Evolutionary conservation across 805 yeast genomes (phyloP), one percentile per base, ranked within the genome.

Genomic region (Wickerhamiella azyma): DNA sequence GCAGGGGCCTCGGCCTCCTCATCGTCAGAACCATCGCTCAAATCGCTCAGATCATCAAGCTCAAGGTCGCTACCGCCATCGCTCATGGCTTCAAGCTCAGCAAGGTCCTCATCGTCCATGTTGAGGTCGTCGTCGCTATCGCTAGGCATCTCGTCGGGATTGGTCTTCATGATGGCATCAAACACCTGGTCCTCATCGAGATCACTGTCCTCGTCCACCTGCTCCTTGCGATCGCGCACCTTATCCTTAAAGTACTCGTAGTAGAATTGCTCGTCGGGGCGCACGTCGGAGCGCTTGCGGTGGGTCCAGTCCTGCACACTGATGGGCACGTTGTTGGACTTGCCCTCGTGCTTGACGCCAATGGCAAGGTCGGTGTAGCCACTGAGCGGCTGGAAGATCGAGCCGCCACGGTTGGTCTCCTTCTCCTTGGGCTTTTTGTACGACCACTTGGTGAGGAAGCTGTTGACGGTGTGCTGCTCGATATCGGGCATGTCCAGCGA

Each of bases 381-480:
- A 39, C 94, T 86, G 53, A 92, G 70, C 43, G 98, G 97, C 69
- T 92, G 98, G 97, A 92, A 92, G 60, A 92, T 88, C 38, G 96
- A 85, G 3, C 81, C 70, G 57, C 97, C 97, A 60, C 82, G 79
- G n/a, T 79, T 66, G 29, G 68, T 62, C 16, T 77, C 70, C 63
- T 81, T 83, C 56, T 77, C 81, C 66, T 85, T 85, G 41, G 96
- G 85, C 62, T 86, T 85, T 66, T 85, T 81, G 68, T 92, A 92
- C 35, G 92, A 96, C 66, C 94, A 92, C 63, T 94, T 76, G 64
- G 92, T 96, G 66, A 92, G 72, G 76, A 92, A 92, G 64, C 86
- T 96, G 17, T 83, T 71, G 52, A 92, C 69, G 0, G 96, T 79
- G 64, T 77, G 89, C 50, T 92, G 72, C 6, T 94, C 94, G 45